Percentiles rank a stretch among this genome's conserved stretches.
Evolutionary conservation across 2,329 filamentous ascomycete genomes (phyloP).

Genomic region (Aspergillus clavatus): DNA sequence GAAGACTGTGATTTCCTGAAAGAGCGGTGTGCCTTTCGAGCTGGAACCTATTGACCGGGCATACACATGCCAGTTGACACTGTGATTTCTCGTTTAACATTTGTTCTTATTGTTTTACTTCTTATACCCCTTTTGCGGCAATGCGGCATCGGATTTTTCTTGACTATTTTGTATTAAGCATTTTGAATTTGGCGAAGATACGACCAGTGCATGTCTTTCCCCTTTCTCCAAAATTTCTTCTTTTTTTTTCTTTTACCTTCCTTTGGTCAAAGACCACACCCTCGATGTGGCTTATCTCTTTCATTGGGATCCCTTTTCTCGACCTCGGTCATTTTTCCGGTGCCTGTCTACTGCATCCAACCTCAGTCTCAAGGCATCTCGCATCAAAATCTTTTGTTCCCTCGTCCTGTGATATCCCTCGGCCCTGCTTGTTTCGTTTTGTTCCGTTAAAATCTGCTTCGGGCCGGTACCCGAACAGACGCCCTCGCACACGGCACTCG

Average conservation of each 20-base stretch:
- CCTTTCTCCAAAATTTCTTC: neutral
- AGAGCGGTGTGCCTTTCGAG: too few relatives aligned
- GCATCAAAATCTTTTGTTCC: neutral
- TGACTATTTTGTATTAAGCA: neutral
- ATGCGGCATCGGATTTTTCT: neutral
- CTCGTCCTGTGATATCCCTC: neutral
- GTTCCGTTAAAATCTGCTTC: neutral
- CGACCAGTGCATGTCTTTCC: neutral
- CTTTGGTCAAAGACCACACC: neutral
- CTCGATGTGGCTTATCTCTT: slow-evolving; percentile 5
- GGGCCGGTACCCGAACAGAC: slow-evolving; percentile 12
- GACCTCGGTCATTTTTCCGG: slow-evolving; percentile 6
- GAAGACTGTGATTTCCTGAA: slow-evolving; percentile 10
- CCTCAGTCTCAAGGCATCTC: too few relatives aligned
- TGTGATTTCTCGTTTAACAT: neutral
- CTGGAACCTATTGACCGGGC: too few relatives aligned
- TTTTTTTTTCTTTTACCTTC: slow-evolving; percentile 6
- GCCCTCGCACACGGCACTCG: neutral
- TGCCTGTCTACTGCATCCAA: slow-evolving; percentile 2
- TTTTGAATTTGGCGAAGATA: slow-evolving; percentile 7
- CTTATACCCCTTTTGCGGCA: slow-evolving; percentile 16
- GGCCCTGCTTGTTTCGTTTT: neutral
- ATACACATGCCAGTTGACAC: neutral
- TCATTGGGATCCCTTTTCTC: slow-evolving; percentile 9
- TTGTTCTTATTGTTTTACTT: slow-evolving; percentile 7